A percentile compares a stretch with the other conserved stretches of the same genome.
These are phyloP conservation scores for Eurotiales sp. DNA, from an alignment of 2,329 filamentous ascomycete species.

Conservation along the genomic window DNA sequence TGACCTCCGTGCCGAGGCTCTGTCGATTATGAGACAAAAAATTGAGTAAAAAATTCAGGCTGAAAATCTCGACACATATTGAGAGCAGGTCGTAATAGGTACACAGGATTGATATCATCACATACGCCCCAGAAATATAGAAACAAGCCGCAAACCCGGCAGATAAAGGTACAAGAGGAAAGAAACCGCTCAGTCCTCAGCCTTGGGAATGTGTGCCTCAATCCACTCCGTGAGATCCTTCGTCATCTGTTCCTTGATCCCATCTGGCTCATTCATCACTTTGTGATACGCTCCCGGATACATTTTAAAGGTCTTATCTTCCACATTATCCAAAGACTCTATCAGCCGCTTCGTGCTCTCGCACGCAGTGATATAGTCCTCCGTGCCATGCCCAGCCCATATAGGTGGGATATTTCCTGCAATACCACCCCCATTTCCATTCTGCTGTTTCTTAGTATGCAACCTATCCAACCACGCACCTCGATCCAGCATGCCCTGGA, in stretches of 20 bases:
- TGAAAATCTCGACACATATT: no score
- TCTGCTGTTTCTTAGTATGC: slow-evolving; percentile 19
- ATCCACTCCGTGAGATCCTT: slow-evolving; percentile 66
- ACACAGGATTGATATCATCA: no score
- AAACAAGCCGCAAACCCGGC: no score
- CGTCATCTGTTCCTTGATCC: slow-evolving; percentile 35
- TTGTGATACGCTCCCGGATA: slow-evolving; percentile 81
- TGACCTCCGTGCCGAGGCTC: no score
- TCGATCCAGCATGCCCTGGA: slow-evolving; percentile 74
- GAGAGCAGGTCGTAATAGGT: no score
- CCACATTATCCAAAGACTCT: slow-evolving; percentile 48
- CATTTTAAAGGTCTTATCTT: slow-evolving; percentile 66
- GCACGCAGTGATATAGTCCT: slow-evolving; percentile 66
- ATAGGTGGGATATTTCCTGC: slow-evolving; percentile 54
- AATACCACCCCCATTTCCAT: slow-evolving; percentile 23
- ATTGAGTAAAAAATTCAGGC: no score
- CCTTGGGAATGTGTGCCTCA: slow-evolving; percentile 3
- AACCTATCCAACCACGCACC: slow-evolving; percentile 57
- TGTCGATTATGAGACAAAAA: no score
- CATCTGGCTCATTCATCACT: slow-evolving; percentile 32
- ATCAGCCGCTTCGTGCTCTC: slow-evolving; percentile 63
- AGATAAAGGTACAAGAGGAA: no score
- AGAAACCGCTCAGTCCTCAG: not conserved
- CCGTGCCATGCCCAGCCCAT: slow-evolving; percentile 73
- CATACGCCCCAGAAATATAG: no score